These are phyloP conservation scores for Neofusicoccum kwambonambiense DNA, from an alignment of 2,329 filamentous ascomycete species.

Conservation along the genomic window DNA sequence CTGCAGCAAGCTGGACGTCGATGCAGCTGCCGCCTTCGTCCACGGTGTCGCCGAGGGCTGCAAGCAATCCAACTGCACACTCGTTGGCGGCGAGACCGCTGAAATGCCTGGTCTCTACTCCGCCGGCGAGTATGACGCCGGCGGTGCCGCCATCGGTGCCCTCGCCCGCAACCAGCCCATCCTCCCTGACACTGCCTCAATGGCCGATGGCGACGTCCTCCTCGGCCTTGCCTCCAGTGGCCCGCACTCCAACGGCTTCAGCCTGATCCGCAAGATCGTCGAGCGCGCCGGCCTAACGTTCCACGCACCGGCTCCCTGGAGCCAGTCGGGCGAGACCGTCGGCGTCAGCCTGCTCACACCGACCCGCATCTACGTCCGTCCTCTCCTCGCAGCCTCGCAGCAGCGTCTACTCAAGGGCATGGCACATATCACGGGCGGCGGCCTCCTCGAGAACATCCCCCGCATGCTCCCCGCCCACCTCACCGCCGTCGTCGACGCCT, in stretches of 20 bases:
- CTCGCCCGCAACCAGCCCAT: constrained; percentile 65
- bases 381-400: constrained; percentile 65
- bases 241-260: constrained; percentile 96
- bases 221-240: constrained; percentile 83
- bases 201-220: constrained; percentile 80
- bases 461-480: constrained; percentile 82
- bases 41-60: constrained; percentile 88
- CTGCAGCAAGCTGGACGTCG: constrained; percentile 80
- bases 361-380: constrained; percentile 89
- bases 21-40: constrained; percentile 80
- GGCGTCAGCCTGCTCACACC: constrained; percentile 82
- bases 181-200: constrained; percentile 72
- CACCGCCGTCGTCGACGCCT: constrained; percentile 76
- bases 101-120: constrained; percentile 97
- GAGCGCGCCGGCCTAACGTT: constrained; percentile 70
- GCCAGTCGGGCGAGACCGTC: constrained; percentile 55
- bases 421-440: constrained; percentile 95
- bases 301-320: constrained; percentile 73
- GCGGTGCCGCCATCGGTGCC: constrained; percentile 84
- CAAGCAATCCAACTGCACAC: constrained; percentile 76
- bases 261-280: constrained; percentile 88
- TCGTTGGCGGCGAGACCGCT: constrained; percentile 96
- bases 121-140: constrained; percentile 87
- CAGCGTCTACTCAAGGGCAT: constrained; percentile 78
- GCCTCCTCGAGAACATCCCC: constrained; percentile 89